Base-by-base conservation (phyloP, 2,329 filamentous ascomycete species). In the Penicillium griseofulvum region DNA sequence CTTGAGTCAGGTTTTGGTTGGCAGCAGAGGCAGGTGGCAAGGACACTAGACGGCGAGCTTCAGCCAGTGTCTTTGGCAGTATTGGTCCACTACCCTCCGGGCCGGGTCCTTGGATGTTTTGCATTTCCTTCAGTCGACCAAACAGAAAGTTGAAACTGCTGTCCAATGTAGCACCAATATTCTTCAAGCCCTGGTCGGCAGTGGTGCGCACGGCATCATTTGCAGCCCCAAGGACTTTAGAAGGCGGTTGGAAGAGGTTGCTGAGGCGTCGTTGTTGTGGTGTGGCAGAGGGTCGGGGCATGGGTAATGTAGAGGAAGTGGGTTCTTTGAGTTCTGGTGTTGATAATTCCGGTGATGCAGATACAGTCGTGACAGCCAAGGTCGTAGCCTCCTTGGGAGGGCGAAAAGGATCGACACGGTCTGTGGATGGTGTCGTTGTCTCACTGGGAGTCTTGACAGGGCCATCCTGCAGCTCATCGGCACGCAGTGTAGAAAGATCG, bases 71-170 rank as follows among this genome's bases (percentile, higher is more conserved):
- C 66, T 90, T 93, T 1, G 94, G 94, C 0, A 96, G 81, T 38
- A 80, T 68, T 7, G 85, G 75, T 22, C 54, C 64, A 34, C 51
- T 52, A n/a, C 67, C 67, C 17, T 70, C 65, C 64, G 65, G 75
- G 65, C 63, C 80, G 71, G 69, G 69, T 67, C 59, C 73, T 67
- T 72, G 84, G 76, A 64, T 86, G 51, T 80, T 71, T 49, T 76
- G 74, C 46, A 76, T 62, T 57, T 96, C 91, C 58, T 89, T 90
- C 19, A 97, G 80, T 63, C 91, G 90, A 16, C 93, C 93, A 52
- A 99, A 85, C 24, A 99, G 78, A 70, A 97, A 96, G 57, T 91
- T 94, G 76, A 97, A 95, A 70, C 91, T 97, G 67, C 90, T 91
- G 56, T 93, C 92, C 4, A 97, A 79, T 45, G 91, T 95, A 67